Evolutionary conservation across 1,284 basidiomycete species (phyloP).

Genomic region (Cryptococcus sp.): DNA sequence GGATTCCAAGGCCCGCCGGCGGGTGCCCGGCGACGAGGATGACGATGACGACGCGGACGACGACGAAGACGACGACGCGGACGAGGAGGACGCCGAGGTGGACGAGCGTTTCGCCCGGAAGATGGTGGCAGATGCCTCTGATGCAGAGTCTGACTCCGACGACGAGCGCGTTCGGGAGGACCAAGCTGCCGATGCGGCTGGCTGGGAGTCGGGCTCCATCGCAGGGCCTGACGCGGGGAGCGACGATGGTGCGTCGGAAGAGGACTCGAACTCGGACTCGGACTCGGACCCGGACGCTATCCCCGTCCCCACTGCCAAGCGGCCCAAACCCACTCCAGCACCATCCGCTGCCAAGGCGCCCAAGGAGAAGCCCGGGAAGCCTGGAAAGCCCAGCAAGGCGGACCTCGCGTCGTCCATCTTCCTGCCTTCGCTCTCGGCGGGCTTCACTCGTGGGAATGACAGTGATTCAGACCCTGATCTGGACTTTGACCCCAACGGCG

Average conservation of each 20-base stretch:
- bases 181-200: slow-evolving; percentile 51
- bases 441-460: slow-evolving; percentile 75
- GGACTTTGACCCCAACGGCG: slow-evolving; percentile 57
- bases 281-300: slow-evolving; percentile 19
- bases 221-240: slow-evolving; percentile 20
- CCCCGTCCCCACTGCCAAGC: slow-evolving; percentile 20
- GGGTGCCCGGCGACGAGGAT: slow-evolving; percentile 15
- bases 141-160: slow-evolving; percentile 10
- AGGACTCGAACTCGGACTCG: slow-evolving; percentile 32
- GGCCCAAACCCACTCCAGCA: slow-evolving; percentile 19
- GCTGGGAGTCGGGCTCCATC: slow-evolving; percentile 58
- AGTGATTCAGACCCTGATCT: slow-evolving; percentile 72
- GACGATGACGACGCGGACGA: slow-evolving; percentile 15
- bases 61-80: slow-evolving; percentile 12
- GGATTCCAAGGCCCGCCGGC: slow-evolving; percentile 3
- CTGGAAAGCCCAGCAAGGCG: slow-evolving; percentile 5
- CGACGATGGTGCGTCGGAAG: slow-evolving; percentile 21
- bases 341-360: slow-evolving; percentile 4
- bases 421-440: slow-evolving; percentile 79
- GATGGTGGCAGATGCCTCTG: slow-evolving; percentile 7
- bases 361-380: slow-evolving; percentile 31
- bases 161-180: slow-evolving; percentile 36
- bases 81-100: slow-evolving; percentile 2
- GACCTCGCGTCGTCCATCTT: slow-evolving; percentile 64
- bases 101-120: slow-evolving; percentile 4